Evolutionary conservation across 164 flowering plant species (phyloP).

Genomic region (Vitis labrusca): DNA sequence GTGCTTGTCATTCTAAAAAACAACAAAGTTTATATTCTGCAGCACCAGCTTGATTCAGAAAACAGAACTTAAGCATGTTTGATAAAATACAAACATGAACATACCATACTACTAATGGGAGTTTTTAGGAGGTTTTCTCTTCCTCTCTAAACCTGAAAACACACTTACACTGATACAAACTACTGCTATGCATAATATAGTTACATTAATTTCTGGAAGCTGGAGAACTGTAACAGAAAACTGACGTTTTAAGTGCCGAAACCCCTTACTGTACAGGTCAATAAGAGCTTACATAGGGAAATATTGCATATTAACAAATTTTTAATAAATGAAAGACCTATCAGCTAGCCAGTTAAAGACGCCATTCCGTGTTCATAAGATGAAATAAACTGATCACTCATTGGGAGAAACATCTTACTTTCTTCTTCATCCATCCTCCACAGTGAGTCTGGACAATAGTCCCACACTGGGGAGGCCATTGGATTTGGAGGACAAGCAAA

Average conservation of each 20-base stretch:
- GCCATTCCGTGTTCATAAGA: slow-evolving; percentile 23
- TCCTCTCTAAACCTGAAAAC: slow-evolving; percentile 11
- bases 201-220: slow-evolving; percentile 5
- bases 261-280: slow-evolving; percentile 19
- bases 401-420: slow-evolving; percentile 39
- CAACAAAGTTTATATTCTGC: too few relatives aligned
- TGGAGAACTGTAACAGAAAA: slow-evolving; percentile 12
- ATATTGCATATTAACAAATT: slow-evolving; percentile 31
- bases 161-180: slow-evolving; percentile 10
- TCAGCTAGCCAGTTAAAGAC: slow-evolving; percentile 22
- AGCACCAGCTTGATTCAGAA: neutral
- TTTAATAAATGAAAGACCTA: slow-evolving; percentile 11
- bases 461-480: slow-evolving; percentile 69
- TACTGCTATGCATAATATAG: slow-evolving; percentile 9
- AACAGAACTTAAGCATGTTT: neutral
- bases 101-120: slow-evolving; percentile 1
- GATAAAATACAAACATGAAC: slow-evolving; percentile 8
- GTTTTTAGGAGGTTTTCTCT: slow-evolving; percentile 7
- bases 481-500: slow-evolving; percentile 45
- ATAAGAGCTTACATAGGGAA: slow-evolving; percentile 12
- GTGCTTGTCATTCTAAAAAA: neutral
- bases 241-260: slow-evolving; percentile 8
- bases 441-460: slow-evolving; percentile 49
- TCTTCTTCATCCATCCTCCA: slow-evolving; percentile 71
- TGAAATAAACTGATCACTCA: slow-evolving; percentile 28